phyloP scores from a whole-genome alignment of 441 rosid genomes.

The Croton laevigatus region DNA sequence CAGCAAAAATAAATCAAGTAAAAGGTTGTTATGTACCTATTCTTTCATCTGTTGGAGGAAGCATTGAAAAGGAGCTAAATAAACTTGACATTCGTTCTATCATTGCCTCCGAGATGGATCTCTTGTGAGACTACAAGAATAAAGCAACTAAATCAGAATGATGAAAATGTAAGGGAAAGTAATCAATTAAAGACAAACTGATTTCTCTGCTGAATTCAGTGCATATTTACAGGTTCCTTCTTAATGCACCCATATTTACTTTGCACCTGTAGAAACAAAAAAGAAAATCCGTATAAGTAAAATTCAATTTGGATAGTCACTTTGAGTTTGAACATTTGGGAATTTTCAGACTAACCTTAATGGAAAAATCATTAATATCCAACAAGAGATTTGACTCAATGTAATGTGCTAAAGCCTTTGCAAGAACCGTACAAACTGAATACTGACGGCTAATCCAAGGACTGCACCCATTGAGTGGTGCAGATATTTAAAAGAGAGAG shows the following conservation, averaged over 20 bases:
- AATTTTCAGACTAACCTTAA: constrained; percentile 49
- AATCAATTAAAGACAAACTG: not conserved
- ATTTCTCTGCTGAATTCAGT: constrained; percentile 5
- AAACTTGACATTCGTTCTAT: constrained; percentile 73
- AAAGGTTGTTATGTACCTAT: constrained; percentile 32
- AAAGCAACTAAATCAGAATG: constrained; percentile 17
- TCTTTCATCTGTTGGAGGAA: constrained; percentile 46
- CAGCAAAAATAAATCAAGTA: constrained; percentile 2
- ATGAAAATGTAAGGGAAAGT: not conserved
- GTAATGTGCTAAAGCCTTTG: constrained; percentile 79
- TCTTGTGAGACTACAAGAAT: constrained; percentile 47
- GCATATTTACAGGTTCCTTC: constrained; percentile 60
- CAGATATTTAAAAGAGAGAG: too few species aligned
- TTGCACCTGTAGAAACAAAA: constrained; percentile 58
- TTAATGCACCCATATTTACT: constrained; percentile 74
- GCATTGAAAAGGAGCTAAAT: constrained; percentile 58
- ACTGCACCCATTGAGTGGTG: too few species aligned
- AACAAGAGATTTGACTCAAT: constrained; percentile 79
- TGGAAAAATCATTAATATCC: constrained; percentile 67
- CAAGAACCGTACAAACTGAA: too few species aligned
- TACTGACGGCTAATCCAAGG: too few species aligned
- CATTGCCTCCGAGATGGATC: constrained; percentile 75
- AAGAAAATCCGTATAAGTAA: constrained; percentile 24
- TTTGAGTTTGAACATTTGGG: constrained; percentile 3
- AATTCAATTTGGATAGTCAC: not conserved